These are phyloP conservation scores for Scutellaria galericulata DNA, from an alignment of 257 asterid genomes.

Conservation along the genomic window DNA sequence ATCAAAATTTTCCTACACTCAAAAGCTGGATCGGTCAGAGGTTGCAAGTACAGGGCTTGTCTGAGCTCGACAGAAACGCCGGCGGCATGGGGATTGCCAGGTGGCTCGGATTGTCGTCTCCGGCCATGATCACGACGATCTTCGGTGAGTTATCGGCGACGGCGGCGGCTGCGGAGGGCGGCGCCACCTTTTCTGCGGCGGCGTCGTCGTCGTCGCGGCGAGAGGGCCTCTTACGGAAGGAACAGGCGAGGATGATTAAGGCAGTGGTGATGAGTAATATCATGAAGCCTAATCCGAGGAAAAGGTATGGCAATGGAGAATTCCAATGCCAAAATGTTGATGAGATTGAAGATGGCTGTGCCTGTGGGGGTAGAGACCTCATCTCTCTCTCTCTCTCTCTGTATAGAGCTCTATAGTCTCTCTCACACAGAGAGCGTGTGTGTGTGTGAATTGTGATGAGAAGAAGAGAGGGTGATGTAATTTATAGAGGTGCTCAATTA, in stretches of 20 bases:
- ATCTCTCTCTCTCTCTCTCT: constrained; percentile 22
- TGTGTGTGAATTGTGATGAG: neutral
- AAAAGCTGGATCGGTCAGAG: constrained; percentile 12
- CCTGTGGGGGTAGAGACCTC: constrained; percentile 31
- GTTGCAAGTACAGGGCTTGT: constrained; percentile 18
- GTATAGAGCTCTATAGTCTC: neutral
- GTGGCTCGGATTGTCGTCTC: constrained; percentile 67
- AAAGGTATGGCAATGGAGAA: constrained; percentile 83
- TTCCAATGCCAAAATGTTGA: constrained; percentile 59
- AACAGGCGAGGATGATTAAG: constrained; percentile 61
- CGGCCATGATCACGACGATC: constrained; percentile 80
- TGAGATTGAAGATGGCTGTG: neutral
- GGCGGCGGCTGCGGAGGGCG: constrained; percentile 13
- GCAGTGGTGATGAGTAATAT: constrained; percentile 49
- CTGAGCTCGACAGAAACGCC: constrained; percentile 21
- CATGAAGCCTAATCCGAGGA: constrained; percentile 56
- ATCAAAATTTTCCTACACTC: constrained; percentile 28
- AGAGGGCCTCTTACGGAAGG: constrained; percentile 42
- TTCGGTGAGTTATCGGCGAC: constrained; percentile 45
- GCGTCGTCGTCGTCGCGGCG: neutral
- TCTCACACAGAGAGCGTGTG: constrained; percentile 16
- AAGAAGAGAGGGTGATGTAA: neutral
- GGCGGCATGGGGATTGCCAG: constrained; percentile 60
- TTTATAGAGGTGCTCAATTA: constrained; percentile 33
- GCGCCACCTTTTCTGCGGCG: constrained; percentile 45